Evolutionary conservation across 2,329 filamentous ascomycete species (phyloP), one percentile per base, ranked within the genome.

Genomic region (Nemania serpens): DNA sequence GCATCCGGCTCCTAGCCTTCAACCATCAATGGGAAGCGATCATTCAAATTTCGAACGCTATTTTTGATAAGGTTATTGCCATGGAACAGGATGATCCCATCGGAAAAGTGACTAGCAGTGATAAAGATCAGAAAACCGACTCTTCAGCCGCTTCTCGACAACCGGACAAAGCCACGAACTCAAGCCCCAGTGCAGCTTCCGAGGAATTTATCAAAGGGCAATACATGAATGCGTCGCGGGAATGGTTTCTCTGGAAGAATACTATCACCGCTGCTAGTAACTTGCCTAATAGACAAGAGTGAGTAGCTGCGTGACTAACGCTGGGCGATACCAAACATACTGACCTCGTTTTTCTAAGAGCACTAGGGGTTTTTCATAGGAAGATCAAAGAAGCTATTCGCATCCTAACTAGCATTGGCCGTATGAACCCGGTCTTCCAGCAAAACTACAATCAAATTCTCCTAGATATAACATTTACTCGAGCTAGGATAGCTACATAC

Each of bases 21-120:
- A 52, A 61, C 10, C 15, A 55, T 7, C 64, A 58, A 9, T 72
- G 62, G 65, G 66, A 65, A 29, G 64, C 68, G 13, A 7, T 72
- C 29, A 61, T 59, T 29, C 47, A 48, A 22, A 43, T 72, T 17
- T 59, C 52, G 20, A 61, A 60, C 39, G 18, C 53, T 12, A 43
- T 71, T 18, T 55, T 72, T 20, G 67, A 70, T 18, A 63, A 63
- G 25, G 67, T 66, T 1, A 66, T 68, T 17, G 48, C 39, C 3
- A 61, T 68, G 7, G 55, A 47, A 17, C 36, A 62, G 18, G 18
- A 43, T 10, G 65, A 66, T 20, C 59, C 61, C 6, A 12, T 25
- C 2, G 25, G 25, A 15, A 58, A 63, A 13, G 55, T 69, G 13
- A 41, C 51, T 22, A 39, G 20, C 9, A 17, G 42, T 22, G 15